A percentile compares a stretch with the other conserved stretches of the same genome.
phyloP scores from a whole-genome alignment of 2,329 filamentous ascomycete genomes.

The Epichloe hybrida region DNA sequence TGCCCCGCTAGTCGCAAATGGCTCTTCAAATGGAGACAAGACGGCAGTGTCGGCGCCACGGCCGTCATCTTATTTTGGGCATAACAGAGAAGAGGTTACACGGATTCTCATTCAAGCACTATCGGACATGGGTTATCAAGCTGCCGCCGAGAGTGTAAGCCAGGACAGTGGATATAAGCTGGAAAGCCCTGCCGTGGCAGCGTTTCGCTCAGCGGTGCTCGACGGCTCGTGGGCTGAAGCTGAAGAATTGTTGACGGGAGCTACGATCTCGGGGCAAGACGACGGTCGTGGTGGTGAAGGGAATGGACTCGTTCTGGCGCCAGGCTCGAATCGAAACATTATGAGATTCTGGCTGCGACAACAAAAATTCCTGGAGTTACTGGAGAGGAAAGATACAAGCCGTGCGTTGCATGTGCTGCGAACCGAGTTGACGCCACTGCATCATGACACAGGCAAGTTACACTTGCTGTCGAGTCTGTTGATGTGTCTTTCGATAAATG shows the following conservation, averaged over 20 bases:
- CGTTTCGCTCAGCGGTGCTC: constrained; percentile 69
- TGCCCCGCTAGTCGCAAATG: constrained; percentile 34
- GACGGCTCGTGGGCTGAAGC: constrained; percentile 72
- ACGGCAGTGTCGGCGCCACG: constrained; percentile 7
- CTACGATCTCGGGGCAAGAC: constrained; percentile 13
- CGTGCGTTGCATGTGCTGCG: constrained; percentile 72
- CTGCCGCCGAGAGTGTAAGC: constrained; percentile 60
- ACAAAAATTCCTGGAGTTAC: constrained; percentile 86
- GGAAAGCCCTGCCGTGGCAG: constrained; percentile 74
- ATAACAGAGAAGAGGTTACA: constrained; percentile 86
- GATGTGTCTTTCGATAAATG: constrained; percentile 71
- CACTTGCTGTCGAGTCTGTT: constrained; percentile 79
- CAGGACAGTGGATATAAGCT: constrained; percentile 77
- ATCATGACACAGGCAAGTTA: constrained; percentile 62
- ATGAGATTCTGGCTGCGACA: constrained; percentile 84
- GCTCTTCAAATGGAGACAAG: constrained; percentile 28
- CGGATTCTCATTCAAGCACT: constrained; percentile 85
- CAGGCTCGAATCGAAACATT: constrained; percentile 59
- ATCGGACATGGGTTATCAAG: constrained; percentile 73
- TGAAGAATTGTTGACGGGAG: constrained; percentile 63
- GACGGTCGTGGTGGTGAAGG: constrained; percentile 21
- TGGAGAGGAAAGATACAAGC: constrained; percentile 62
- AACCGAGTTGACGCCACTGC: constrained; percentile 74
- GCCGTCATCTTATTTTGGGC: constrained; percentile 53
- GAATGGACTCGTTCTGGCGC: constrained; percentile 58